phyloP scores from a whole-genome alignment of 495 filamentous ascomycete genomes.

The Penicilliopsis zonata region DNA sequence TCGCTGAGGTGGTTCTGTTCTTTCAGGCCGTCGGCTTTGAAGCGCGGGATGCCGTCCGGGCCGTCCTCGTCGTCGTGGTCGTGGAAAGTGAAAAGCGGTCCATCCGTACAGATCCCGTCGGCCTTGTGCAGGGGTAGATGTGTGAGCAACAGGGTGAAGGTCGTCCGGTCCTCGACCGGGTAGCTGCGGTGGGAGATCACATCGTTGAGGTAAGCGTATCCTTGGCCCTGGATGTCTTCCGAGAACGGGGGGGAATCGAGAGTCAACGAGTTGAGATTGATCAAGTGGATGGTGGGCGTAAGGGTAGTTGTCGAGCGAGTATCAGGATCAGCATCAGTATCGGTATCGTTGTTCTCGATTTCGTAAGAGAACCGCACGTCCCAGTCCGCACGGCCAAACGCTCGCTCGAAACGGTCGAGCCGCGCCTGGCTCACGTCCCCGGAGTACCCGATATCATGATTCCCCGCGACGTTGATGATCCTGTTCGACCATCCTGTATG shows the following conservation, averaged over 20 bases:
- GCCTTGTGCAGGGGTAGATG: constrained; percentile 85
- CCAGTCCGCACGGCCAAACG: constrained; percentile 82
- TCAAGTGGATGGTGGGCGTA: constrained; percentile 51
- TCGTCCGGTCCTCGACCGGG: constrained; percentile 51
- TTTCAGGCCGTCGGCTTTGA: constrained; percentile 50
- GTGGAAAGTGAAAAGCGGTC: constrained; percentile 64
- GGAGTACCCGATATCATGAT: constrained; percentile 93
- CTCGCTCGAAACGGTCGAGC: constrained; percentile 64
- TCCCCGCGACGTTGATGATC: constrained; percentile 82
- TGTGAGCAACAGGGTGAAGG: constrained; percentile 74
- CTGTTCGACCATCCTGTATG: constrained; percentile 54
- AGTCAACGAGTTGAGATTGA: constrained; percentile 84
- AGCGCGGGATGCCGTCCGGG: constrained; percentile 16
- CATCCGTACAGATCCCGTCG: constrained; percentile 72
- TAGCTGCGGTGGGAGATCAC: constrained; percentile 49
- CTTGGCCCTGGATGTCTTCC: constrained; percentile 49
- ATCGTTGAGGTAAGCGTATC: constrained; percentile 66
- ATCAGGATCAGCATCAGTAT: no score
- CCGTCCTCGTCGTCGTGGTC: constrained; percentile 32
- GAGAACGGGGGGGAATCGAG: constrained; percentile 71
- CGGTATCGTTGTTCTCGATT: constrained; percentile 6
- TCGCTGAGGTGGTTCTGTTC: constrained; percentile 87
- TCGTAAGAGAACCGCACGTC: constrained; percentile 63
- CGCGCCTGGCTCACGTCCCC: constrained; percentile 68
- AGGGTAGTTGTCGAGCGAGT: constrained; percentile 9